Conservation (phyloP, 148 eudicot genomes). For the Camellia granthamiana region DNA sequence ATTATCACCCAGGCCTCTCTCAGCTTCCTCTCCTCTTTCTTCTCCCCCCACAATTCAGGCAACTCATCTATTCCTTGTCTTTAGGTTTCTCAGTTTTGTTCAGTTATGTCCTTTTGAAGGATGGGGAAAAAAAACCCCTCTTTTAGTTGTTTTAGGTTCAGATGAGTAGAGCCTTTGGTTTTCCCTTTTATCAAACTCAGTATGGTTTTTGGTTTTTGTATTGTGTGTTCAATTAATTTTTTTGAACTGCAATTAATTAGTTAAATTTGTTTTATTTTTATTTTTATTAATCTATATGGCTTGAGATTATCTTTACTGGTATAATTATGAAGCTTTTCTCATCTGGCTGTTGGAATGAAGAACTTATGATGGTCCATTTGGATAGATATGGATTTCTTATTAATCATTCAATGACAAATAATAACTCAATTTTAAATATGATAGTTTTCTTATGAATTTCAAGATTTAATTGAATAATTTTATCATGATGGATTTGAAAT, state of each 20-base stretch:
- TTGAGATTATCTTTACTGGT: background rate
- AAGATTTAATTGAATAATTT: too few relatives aligned
- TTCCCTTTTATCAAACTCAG: background rate
- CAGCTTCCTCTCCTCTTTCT: slow-evolving; percentile 28
- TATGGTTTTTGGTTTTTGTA: background rate
- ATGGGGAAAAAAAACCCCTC: background rate
- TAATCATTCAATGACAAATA: too few relatives aligned
- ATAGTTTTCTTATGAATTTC: too few relatives aligned
- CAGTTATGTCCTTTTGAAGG: background rate
- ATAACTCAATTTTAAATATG: too few relatives aligned
- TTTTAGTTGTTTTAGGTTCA: background rate
- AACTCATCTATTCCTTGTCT: background rate
- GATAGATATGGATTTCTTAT: too few relatives aligned
- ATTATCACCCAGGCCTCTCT: slow-evolving; percentile 16
- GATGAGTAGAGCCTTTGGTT: background rate
- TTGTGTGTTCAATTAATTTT: background rate
- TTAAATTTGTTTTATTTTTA: background rate
- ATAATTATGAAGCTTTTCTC: background rate
- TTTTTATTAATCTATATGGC: background rate
- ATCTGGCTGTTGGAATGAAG: background rate
- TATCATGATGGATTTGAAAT: too few relatives aligned
- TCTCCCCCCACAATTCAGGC: slow-evolving; percentile 69
- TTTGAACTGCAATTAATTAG: background rate
- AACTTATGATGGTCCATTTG: too few relatives aligned
- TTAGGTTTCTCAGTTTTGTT: background rate